Conservation (phyloP, 495 filamentous ascomycete genomes). For the Amniculicola lignicola region DNA sequence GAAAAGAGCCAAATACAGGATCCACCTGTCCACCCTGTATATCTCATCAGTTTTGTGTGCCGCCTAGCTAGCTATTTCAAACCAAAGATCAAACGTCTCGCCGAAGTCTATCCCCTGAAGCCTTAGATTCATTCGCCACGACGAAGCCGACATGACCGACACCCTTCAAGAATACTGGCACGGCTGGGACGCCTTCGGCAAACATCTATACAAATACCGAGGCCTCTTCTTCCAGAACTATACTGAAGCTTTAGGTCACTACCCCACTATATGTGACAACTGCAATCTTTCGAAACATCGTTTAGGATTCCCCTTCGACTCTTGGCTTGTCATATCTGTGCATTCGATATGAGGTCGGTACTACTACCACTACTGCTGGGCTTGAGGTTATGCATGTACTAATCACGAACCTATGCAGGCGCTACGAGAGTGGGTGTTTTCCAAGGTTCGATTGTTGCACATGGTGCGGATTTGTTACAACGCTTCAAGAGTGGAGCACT, state of each 20-base stretch:
- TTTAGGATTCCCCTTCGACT: conserved; percentile 49
- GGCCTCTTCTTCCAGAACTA: conserved; percentile 49
- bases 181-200: conserved; percentile 46
- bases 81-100: conserved; percentile 34
- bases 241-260: conserved; percentile 45
- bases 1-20: background rate
- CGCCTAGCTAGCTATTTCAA: background rate
- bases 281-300: conserved; percentile 48
- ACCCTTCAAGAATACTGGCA: conserved; percentile 46
- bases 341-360: too few species aligned
- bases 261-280: conserved; percentile 38
- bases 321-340: conserved; percentile 42
- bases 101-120: conserved; percentile 47
- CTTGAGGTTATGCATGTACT: too few species aligned
- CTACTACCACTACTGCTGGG: too few species aligned
- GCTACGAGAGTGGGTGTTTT: too few species aligned
- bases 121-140: conserved; percentile 38
- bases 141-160: conserved; percentile 46
- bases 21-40: background rate
- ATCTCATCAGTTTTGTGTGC: background rate
- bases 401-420: too few species aligned
- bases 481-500: too few species aligned
- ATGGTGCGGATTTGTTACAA: too few species aligned
- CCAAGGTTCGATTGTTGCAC: too few species aligned
- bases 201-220: conserved; percentile 40